Conservation (phyloP, 2,329 filamentous ascomycete genomes). For the Alternaria sp. region DNA sequence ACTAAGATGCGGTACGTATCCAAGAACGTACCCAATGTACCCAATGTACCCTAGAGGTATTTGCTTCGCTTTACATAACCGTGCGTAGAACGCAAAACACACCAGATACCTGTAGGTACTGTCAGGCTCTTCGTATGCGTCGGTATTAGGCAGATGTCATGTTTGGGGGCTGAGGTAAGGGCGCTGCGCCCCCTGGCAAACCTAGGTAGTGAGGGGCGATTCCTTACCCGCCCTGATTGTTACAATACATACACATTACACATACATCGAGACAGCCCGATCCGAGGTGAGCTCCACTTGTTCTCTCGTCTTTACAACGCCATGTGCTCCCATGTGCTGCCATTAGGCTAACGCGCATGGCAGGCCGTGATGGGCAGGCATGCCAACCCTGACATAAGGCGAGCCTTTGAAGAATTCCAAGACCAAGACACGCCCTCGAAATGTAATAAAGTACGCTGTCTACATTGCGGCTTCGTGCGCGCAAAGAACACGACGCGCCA, state of each 20-base stretch:
- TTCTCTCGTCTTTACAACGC: conserved; percentile 3
- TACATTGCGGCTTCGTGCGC: conserved; percentile 59
- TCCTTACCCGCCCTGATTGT: conserved; percentile 14
- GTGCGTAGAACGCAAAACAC: neutral
- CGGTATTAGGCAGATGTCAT: neutral
- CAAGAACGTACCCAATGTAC: neutral
- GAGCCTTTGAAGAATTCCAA: conserved; percentile 51
- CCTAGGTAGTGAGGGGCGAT: conserved; percentile 8
- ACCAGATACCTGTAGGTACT: neutral
- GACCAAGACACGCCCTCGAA: conserved; percentile 54
- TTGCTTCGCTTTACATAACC: neutral
- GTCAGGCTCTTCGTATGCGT: neutral
- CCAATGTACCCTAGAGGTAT: neutral
- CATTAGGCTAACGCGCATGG: conserved; percentile 24
- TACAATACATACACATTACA: conserved; percentile 21
- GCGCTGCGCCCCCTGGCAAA: neutral
- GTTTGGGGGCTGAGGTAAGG: conserved; percentile 16
- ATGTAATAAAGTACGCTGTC: conserved; percentile 60
- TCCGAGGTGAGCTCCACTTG: conserved; percentile 25
- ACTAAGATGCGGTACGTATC: conserved; percentile 1
- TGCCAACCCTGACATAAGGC: conserved; percentile 54
- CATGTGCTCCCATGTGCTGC: neutral
- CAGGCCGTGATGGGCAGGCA: conserved; percentile 41
- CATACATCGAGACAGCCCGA: conserved; percentile 12
- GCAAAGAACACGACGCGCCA: conserved; percentile 62